phyloP scores from a whole-genome alignment of 257 asterid species.

The Plantago ovata region DNA sequence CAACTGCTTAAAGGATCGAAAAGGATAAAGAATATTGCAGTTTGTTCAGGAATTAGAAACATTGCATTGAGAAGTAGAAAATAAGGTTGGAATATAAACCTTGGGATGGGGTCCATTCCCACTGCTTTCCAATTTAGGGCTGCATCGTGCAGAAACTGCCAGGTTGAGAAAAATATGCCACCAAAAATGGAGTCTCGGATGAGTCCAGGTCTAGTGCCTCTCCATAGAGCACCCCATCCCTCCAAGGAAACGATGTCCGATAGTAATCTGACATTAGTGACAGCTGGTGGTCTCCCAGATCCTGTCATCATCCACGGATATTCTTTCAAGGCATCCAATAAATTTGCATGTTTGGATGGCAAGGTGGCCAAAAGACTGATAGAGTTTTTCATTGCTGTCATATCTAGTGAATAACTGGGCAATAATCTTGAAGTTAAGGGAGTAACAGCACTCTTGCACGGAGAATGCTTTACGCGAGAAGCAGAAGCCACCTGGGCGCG shows the following conservation, averaged over 20 bases:
- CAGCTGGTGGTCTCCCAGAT: slow-evolving; percentile 84
- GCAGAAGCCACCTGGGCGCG: slow-evolving; percentile 96
- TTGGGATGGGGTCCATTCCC: slow-evolving; percentile 81
- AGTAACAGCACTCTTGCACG: slow-evolving; percentile 37
- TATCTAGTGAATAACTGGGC: slow-evolving; percentile 61
- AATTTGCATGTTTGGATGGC: slow-evolving; percentile 48
- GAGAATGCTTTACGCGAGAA: slow-evolving; percentile 37
- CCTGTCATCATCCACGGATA: slow-evolving; percentile 99
- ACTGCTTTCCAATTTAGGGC: slow-evolving; percentile 93
- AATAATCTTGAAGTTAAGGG: slow-evolving; percentile 58
- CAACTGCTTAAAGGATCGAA: slow-evolving; percentile 5
- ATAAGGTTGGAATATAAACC: slow-evolving; percentile 37
- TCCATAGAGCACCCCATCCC: slow-evolving; percentile 87
- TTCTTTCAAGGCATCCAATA: slow-evolving; percentile 58
- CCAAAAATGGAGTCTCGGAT: slow-evolving; percentile 84
- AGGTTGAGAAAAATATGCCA: slow-evolving; percentile 81
- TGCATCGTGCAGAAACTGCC: slow-evolving; percentile 70
- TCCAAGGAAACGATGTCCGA: slow-evolving; percentile 62
- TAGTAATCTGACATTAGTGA: slow-evolving; percentile 55
- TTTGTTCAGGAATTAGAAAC: slow-evolving; percentile 8
- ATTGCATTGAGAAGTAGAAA: background rate
- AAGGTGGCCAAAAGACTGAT: slow-evolving; percentile 65
- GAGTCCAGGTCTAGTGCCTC: slow-evolving; percentile 79
- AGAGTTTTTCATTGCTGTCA: slow-evolving; percentile 53
- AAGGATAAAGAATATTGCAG: background rate